phyloP scores from a whole-genome alignment of 805 yeast species.

The Zygosaccharomyces bisporus region DNA sequence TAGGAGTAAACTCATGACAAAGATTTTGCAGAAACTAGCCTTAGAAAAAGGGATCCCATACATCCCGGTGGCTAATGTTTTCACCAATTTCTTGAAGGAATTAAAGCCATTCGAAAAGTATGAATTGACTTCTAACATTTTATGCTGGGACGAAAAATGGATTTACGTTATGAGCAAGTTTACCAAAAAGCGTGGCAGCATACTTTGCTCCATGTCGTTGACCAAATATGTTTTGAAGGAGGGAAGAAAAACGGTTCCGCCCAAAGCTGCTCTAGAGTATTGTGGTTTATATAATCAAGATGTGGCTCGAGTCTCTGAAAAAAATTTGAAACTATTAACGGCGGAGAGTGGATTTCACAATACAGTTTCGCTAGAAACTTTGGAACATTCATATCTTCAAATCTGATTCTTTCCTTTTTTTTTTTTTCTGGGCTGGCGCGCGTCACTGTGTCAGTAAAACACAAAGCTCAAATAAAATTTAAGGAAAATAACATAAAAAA shows the following conservation, averaged over 20 bases:
- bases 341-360: conserved; percentile 33
- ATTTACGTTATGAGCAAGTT: conserved; percentile 66
- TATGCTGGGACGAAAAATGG: conserved; percentile 91
- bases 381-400: conserved; percentile 15
- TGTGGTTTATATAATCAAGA: conserved; percentile 56
- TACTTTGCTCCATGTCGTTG: conserved; percentile 54
- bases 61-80: conserved; percentile 73
- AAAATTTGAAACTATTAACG: conserved; percentile 36
- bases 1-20: conserved; percentile 58
- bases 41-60: conserved; percentile 48
- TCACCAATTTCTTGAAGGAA: conserved; percentile 65
- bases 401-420: conserved; percentile 2
- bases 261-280: conserved; percentile 52
- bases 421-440: not conserved
- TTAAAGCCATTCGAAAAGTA: conserved; percentile 63
- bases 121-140: conserved; percentile 51
- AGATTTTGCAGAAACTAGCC: conserved; percentile 55
- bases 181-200: conserved; percentile 39
- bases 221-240: conserved; percentile 81
- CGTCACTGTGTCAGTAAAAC: conserved; percentile 8
- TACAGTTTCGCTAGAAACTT: conserved; percentile 25
- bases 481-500: conserved; percentile 6
- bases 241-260: conserved; percentile 70
- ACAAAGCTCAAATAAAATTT: conserved; percentile 10
- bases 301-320: conserved; percentile 41